Base-by-base conservation (phyloP, 1,139 yeast genomes). In the Suhomyces anneliseae region DNA sequence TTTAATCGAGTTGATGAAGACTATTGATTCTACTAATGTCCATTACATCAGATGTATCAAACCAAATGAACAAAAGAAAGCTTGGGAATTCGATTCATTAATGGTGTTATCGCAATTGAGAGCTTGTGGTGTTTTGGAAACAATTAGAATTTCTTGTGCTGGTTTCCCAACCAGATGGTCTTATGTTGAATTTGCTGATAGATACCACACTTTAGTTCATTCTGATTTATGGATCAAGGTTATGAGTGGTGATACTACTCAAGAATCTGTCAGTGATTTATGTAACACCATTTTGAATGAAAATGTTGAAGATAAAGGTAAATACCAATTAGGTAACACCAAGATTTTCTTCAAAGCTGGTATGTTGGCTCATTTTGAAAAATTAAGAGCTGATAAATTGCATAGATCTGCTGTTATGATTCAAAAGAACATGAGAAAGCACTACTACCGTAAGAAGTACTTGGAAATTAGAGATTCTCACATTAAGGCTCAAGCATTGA, bases 121-220 rank as follows among this genome's bases (percentile, higher is more conserved):
- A 62, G 99, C 99, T 12, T 93, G 99, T 77, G 99, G 99, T 83
- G 99, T 93, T 43, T 76, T 93, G 57, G 99, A 95, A 68, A 93
- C 99, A 1, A 93, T 93, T 62, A 78, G 96, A 59, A 93, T 93
- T 45, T 92, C 98, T 8, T 92, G 97, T 70, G 98, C 97, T 43
- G 99, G 99, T 35, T 93, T 90, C 78, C 99, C 99, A 32, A 87
- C 97, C 0, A 79, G 98, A 63, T 90, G 97, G 95, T 81, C 96
- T 1, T 93, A 90, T 64, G 92, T 86, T 46, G 99, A 93, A 63
- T 93, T 93, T 73, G 96, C 93, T 37, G 83, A 85, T 54, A 82
- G 97, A 59, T 93, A 90, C 66, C 95, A 89, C 62, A 82, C 92
- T 59, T 78, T 93, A 51, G 82, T 89, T 40, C 83, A 84, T 39